Base-by-base conservation (phyloP, 1,284 basidiomycete species). In the Cryptococcus sp. region DNA sequence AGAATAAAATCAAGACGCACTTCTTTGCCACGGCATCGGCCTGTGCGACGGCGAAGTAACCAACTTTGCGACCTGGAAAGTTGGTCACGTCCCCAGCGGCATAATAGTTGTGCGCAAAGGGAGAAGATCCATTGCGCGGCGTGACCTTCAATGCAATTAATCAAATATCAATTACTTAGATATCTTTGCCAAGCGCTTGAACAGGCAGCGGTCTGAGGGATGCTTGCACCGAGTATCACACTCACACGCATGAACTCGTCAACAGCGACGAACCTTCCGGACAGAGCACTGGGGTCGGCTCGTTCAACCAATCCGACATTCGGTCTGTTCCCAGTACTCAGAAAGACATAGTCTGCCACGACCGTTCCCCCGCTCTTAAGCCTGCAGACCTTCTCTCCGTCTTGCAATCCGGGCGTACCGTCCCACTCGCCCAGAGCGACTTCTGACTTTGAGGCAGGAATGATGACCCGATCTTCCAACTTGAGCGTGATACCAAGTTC, bases 291-390 rank as follows among this genome's bases (percentile, higher is more conserved):
- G 0, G 71, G 47, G 60, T 79, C 75, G 47, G 62, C 68, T 0
- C 63, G 53, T 10, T 59, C 44, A 15, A 81, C 67, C 50, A 82
- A 59, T 5, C 48, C 49, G 1, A 76, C 71, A 60, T 80, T 78
- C n/a, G 80, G 74, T 27, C 61, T 67, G 65, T 78, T 80, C 15
- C 81, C 81, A 16, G 71, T 70, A 10, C 76, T 74, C 50, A 80
- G 44, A 51, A 81, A 74, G 40, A 82, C 66, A 61, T 71, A 82
- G 65, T 82, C 81, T 54, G 80, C 75, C 47, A 75, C 57, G 41
- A 81, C 47, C 1, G 45, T 57, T 42, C 68, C 58, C 3, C 79
- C 80, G n/a, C 66, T 64, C 27, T 57, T 54, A 13, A 77, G 59
- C 19, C 56, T 60, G 57, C 81, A 60, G 0, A 61, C 67, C 46